phyloP scores from a whole-genome alignment of 768 basidiomycete species.

The Saitozyma podzolica region DNA sequence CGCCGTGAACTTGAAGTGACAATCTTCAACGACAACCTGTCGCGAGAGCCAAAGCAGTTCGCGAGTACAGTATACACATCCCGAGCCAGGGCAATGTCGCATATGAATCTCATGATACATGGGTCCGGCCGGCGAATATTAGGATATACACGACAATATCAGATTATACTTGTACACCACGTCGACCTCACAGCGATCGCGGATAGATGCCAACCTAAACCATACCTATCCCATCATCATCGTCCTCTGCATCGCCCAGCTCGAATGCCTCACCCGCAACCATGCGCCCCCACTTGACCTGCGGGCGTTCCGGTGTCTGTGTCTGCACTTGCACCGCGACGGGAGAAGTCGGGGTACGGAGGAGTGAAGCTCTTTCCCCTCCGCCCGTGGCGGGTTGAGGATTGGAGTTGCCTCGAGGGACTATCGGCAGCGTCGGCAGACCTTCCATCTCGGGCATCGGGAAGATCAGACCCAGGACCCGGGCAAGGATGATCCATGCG shows the following conservation, averaged over 20 bases:
- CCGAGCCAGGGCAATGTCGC: neutral
- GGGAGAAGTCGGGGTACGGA: neutral
- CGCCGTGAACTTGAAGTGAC: slow-evolving; percentile 16
- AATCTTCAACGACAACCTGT: no score
- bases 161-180: neutral
- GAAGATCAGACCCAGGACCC: slow-evolving; percentile 38
- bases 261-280: slow-evolving; percentile 46
- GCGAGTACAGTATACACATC: no score
- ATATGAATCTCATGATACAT: neutral
- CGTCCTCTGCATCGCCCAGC: slow-evolving; percentile 38
- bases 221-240: neutral
- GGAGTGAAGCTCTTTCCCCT: neutral
- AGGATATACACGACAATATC: neutral
- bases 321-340: neutral
- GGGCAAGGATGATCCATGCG: slow-evolving; percentile 30
- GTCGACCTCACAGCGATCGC: neutral
- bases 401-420: no score
- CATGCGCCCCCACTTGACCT: slow-evolving; percentile 37
- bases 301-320: slow-evolving; percentile 15
- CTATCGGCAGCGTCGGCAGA: neutral
- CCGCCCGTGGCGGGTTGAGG: neutral
- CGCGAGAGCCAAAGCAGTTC: no score
- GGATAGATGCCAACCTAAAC: no score
- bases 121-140: neutral
- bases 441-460: slow-evolving; percentile 23